phyloP scores from a whole-genome alignment of 2,329 filamentous ascomycete genomes.

The Cercospora sp. region DNA sequence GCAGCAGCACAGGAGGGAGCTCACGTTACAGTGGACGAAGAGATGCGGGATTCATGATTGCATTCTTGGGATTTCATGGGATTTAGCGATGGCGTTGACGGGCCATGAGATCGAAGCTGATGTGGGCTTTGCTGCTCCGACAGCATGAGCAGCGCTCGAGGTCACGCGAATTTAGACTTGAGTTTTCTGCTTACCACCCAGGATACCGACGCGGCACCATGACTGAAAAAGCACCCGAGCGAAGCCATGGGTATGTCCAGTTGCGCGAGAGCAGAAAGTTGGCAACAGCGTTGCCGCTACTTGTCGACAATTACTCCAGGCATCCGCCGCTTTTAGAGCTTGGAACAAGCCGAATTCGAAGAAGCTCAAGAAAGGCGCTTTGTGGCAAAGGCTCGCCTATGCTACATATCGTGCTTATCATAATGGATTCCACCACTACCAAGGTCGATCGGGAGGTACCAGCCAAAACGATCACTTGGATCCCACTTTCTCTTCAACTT shows the following conservation, averaged over 20 bases:
- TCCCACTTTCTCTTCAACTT: constrained; percentile 54
- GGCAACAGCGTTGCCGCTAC: not conserved
- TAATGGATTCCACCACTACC: not conserved
- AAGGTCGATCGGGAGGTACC: constrained; percentile 9
- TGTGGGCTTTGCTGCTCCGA: not conserved
- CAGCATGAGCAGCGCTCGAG: not conserved
- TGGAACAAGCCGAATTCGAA: not conserved
- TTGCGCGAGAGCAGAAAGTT: not conserved
- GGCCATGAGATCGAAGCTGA: not conserved
- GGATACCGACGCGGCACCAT: not conserved
- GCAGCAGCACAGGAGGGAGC: constrained; percentile 4
- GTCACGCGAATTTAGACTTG: not conserved
- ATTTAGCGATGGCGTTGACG: constrained; percentile 10
- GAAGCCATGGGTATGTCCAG: not conserved
- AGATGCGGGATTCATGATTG: constrained; percentile 7
- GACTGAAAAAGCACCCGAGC: not conserved
- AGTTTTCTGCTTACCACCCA: not conserved
- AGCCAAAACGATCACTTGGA: constrained; percentile 33
- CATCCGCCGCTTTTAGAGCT: not conserved
- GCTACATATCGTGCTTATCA: not conserved
- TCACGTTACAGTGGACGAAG: not conserved
- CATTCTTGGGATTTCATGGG: not conserved
- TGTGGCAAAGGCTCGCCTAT: not conserved
- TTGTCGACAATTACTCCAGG: not conserved
- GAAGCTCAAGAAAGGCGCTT: not conserved